Evolutionary conservation across 305 asterid genomes (phyloP).

Genomic region (Salvia sclarea): DNA sequence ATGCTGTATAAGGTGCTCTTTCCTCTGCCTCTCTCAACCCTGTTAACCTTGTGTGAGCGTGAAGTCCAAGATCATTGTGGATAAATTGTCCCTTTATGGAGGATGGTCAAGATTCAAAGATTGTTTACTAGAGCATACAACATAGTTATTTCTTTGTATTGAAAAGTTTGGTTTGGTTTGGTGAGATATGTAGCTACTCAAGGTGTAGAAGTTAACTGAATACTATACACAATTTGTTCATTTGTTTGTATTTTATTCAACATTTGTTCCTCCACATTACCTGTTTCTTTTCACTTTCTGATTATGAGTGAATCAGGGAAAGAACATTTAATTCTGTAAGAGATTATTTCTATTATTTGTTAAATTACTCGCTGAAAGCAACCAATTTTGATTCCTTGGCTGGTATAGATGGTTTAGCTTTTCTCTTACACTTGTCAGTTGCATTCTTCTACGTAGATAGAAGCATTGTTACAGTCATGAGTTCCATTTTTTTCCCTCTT

Average conservation of each 20-base stretch:
- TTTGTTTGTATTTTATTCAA: conserved; percentile 36
- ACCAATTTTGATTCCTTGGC: neutral
- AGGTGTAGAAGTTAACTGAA: conserved; percentile 34
- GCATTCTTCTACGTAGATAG: neutral
- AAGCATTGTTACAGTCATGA: neutral
- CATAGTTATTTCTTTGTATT: conserved; percentile 30
- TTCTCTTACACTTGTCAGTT: neutral
- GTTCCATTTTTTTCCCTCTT: neutral
- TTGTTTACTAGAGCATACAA: conserved; percentile 23
- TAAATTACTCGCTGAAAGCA: neutral
- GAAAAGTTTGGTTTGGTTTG: conserved; percentile 33
- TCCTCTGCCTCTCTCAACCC: conserved; percentile 24
- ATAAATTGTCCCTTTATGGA: conserved; percentile 12
- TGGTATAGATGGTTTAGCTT: conserved; percentile 2
- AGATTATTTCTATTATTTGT: neutral
- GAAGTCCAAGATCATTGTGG: conserved; percentile 25
- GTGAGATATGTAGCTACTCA: conserved; percentile 28
- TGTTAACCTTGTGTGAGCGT: conserved; percentile 29
- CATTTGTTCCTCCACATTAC: conserved; percentile 16
- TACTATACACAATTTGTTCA: conserved; percentile 33
- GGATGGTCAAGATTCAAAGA: conserved; percentile 29
- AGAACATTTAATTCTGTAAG: conserved; percentile 10
- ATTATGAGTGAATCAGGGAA: conserved; percentile 1
- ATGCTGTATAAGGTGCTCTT: conserved; percentile 28
- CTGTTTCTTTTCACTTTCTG: conserved; percentile 5